Percentiles rank a stretch among this genome's conserved stretches.
Evolutionary conservation across 441 rosid species (phyloP).

Genomic region (Raphanus hybrid): DNA sequence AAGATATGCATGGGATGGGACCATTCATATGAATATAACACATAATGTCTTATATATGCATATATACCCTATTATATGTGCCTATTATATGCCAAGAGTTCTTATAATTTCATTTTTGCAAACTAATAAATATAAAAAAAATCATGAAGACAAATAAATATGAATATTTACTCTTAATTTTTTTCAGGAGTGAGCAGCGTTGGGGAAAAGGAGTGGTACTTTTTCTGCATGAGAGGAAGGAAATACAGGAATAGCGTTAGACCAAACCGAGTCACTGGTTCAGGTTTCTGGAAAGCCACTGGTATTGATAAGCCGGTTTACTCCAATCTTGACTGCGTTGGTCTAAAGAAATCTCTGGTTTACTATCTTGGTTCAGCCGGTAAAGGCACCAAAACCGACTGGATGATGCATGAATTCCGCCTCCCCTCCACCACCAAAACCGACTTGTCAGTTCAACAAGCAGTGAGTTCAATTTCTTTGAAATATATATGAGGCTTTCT

Average conservation of each 20-base stretch:
- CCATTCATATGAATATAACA: too few relatives aligned
- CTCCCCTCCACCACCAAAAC: conserved; percentile 53
- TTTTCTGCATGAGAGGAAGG: conserved; percentile 87
- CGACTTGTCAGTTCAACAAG: conserved; percentile 53
- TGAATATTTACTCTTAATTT: too few relatives aligned
- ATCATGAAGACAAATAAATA: too few relatives aligned
- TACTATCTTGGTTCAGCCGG: conserved; percentile 90
- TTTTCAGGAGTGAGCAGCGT: too few relatives aligned
- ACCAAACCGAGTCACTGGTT: conserved; percentile 92
- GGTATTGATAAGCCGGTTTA: conserved; percentile 91
- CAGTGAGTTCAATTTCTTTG: conserved; percentile 53
- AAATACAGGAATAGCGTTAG: conserved; percentile 87
- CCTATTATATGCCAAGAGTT: too few relatives aligned
- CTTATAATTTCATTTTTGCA: too few relatives aligned
- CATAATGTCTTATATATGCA: too few relatives aligned
- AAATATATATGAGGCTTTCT: background rate
- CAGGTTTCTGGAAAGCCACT: conserved; percentile 98
- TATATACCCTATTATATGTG: too few relatives aligned
- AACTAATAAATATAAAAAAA: too few relatives aligned
- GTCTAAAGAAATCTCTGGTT: conserved; percentile 88
- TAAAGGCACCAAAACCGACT: conserved; percentile 92
- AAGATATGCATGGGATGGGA: conserved; percentile 1
- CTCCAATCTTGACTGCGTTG: conserved; percentile 49
- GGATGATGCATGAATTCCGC: conserved; percentile 99
- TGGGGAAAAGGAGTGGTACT: too few relatives aligned